Conservation (phyloP, 2,329 filamentous ascomycete species). For the Clarireedia homoeocarpa region DNA sequence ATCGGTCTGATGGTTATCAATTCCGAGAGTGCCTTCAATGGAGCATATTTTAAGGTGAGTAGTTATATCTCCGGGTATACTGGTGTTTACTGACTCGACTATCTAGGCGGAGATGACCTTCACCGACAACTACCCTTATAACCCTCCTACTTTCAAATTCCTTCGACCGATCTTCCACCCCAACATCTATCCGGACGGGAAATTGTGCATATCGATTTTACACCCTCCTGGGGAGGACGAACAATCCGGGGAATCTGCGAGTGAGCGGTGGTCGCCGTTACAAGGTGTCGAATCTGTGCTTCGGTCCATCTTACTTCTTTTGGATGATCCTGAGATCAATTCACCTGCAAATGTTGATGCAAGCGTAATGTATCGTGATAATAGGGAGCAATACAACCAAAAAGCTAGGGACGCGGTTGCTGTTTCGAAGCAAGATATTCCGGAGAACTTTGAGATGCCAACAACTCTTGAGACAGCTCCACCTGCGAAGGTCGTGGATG, state of each 20-base stretch:
- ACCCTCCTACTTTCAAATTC: constrained; percentile 85
- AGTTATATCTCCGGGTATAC: neutral
- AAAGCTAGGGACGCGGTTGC: constrained; percentile 64
- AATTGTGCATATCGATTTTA: constrained; percentile 92
- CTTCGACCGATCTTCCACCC: constrained; percentile 75
- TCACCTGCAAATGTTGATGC: constrained; percentile 95
- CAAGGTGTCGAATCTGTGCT: constrained; percentile 93
- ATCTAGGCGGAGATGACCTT: constrained; percentile 74
- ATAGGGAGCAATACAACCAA: constrained; percentile 60
- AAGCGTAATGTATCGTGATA: constrained; percentile 73
- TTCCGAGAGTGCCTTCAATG: constrained; percentile 83
- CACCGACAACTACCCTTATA: constrained; percentile 79
- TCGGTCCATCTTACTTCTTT: constrained; percentile 81
- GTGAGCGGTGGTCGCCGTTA: constrained; percentile 88
- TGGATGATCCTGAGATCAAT: constrained; percentile 89
- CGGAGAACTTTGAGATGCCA: constrained; percentile 73
- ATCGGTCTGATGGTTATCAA: constrained; percentile 90
- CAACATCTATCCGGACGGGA: constrained; percentile 87
- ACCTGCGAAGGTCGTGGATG: constrained; percentile 57
- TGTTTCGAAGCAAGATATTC: constrained; percentile 70
- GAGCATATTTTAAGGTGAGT: constrained; percentile 74
- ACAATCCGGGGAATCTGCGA: constrained; percentile 83
- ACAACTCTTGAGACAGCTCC: constrained; percentile 57
- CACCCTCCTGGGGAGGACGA: constrained; percentile 87
- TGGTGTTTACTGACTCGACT: neutral